phyloP scores from a whole-genome alignment of 225 moss, liverwort and hornwort genomes.

The Pseudisothecium myosuroides region DNA sequence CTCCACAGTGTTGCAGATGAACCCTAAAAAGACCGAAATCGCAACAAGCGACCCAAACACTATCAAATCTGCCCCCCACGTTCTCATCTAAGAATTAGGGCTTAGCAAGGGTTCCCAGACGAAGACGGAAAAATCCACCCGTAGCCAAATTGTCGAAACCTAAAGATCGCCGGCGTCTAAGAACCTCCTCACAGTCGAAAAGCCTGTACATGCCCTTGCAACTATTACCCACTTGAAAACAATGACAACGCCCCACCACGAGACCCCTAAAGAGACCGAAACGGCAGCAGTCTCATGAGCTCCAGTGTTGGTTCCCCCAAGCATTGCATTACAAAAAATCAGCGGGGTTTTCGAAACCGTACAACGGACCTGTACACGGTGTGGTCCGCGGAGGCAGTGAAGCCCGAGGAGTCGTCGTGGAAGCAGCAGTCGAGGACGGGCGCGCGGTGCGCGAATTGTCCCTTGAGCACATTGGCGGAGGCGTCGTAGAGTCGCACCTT shows the following conservation, averaged over 20 bases:
- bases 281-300: background rate
- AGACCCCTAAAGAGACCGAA: background rate
- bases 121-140: background rate
- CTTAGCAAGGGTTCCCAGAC: background rate
- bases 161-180: background rate
- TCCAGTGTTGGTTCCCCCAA: background rate
- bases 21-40: background rate
- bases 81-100: background rate
- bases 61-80: background rate
- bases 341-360: background rate
- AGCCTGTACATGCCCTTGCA: no score
- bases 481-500: conserved; percentile 95
- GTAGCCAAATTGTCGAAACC: background rate
- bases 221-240: background rate
- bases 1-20: no score
- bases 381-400: conserved; percentile 81
- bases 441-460: conserved; percentile 76
- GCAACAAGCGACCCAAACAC: background rate
- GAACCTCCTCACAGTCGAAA: background rate
- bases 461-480: conserved; percentile 84
- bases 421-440: conserved; percentile 98
- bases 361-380: conserved; percentile 32
- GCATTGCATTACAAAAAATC: background rate
- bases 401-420: conserved; percentile 93
- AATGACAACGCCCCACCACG: background rate